These are phyloP conservation scores for Populus trichocarpa DNA, from an alignment of 441 rosid genomes.

Conservation along the genomic window DNA sequence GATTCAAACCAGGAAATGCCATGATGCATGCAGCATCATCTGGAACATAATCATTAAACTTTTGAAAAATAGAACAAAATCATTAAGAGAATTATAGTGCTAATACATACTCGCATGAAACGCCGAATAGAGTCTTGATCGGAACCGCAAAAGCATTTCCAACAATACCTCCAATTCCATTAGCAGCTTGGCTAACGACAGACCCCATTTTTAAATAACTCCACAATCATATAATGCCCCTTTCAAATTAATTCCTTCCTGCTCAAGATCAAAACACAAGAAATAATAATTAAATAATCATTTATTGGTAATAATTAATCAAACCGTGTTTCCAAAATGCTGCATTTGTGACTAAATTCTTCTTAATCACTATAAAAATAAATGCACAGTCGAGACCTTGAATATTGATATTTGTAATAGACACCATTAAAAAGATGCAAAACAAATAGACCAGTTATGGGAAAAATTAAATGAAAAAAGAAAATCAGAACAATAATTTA, in stretches of 20 bases:
- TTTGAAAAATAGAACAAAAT: not conserved
- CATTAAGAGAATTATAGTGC: not conserved
- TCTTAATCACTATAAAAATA: not conserved
- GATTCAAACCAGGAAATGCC: not conserved
- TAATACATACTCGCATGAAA: slow-evolving; percentile 55
- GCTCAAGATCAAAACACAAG: not conserved
- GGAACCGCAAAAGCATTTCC: slow-evolving; percentile 59
- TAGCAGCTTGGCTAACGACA: slow-evolving; percentile 48
- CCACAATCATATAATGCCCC: not conserved
- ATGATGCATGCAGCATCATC: not conserved
- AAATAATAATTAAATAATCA: too few relatives aligned
- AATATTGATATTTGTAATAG: not conserved
- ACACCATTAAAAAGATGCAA: not conserved
- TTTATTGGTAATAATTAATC: not conserved
- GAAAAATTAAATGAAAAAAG: too few relatives aligned
- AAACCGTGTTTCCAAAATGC: not conserved
- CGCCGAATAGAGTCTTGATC: slow-evolving; percentile 53
- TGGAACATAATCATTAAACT: not conserved
- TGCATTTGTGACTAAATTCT: not conserved
- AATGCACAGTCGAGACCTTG: not conserved
- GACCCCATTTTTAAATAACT: slow-evolving; percentile 36
- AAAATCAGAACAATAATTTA: too few relatives aligned
- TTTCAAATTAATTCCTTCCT: not conserved
- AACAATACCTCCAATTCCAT: slow-evolving; percentile 45
- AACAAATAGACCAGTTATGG: not conserved